phyloP scores from a whole-genome alignment of 1,284 basidiomycete species.

The Leucoagaricus sp. region DNA sequence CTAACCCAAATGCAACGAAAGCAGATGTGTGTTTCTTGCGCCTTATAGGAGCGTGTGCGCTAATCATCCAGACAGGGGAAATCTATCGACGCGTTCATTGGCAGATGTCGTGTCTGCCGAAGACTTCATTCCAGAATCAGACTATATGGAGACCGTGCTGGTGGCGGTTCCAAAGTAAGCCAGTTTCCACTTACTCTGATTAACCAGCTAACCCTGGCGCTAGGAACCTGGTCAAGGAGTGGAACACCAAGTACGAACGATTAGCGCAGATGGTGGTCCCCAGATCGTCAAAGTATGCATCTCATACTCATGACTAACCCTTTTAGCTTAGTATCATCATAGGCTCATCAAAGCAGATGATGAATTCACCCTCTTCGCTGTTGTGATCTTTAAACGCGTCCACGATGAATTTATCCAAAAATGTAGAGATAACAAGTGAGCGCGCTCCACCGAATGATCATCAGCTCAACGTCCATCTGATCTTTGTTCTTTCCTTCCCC shows the following conservation, averaged over 20 bases:
- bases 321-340: slow-evolving; percentile 12
- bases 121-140: slow-evolving; percentile 85
- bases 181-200: slow-evolving; percentile 14
- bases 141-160: slow-evolving; percentile 92
- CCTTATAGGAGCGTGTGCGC: slow-evolving; percentile 8
- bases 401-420: slow-evolving; percentile 94
- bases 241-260: slow-evolving; percentile 89
- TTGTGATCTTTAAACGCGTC: slow-evolving; percentile 90
- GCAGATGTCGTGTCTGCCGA: slow-evolving; percentile 85
- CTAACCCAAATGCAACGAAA: slow-evolving; percentile 94
- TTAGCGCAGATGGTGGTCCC: slow-evolving; percentile 93
- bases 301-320: slow-evolving; percentile 9
- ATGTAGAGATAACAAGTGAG: slow-evolving; percentile 92
- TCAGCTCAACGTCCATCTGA: slow-evolving; percentile 4
- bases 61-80: slow-evolving; percentile 64
- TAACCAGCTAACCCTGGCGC: slow-evolving; percentile 27
- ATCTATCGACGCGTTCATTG: slow-evolving; percentile 88
- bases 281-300: slow-evolving; percentile 83
- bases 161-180: slow-evolving; percentile 96
- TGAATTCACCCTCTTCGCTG: slow-evolving; percentile 87
- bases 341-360: slow-evolving; percentile 81
- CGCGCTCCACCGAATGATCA: neutral
- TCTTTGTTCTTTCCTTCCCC: slow-evolving; percentile 7
- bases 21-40: slow-evolving; percentile 68
- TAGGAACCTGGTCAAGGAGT: slow-evolving; percentile 86